Conservation (phyloP, 1,284 basidiomycete species). For the Ceratobasidium sp. region DNA sequence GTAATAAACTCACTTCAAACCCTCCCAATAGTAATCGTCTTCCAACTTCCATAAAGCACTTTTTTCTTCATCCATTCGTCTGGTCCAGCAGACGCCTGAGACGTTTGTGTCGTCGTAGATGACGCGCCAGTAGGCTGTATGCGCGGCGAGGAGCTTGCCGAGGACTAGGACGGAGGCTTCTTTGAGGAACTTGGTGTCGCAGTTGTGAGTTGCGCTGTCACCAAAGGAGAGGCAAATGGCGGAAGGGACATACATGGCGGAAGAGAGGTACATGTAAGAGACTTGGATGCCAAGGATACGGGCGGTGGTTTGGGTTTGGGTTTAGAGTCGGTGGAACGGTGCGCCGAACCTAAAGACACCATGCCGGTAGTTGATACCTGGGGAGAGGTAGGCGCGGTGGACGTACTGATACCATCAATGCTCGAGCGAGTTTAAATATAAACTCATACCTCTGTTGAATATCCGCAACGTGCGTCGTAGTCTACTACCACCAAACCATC, state of each 20-base stretch:
- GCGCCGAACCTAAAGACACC: conserved; percentile 73
- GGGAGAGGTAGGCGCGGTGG: not conserved
- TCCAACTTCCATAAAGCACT: conserved; percentile 73
- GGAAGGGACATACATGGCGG: conserved; percentile 86
- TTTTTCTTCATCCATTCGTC: conserved; percentile 81
- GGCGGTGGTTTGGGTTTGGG: conserved; percentile 89
- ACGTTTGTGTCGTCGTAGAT: conserved; percentile 90
- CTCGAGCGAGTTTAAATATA: conserved; percentile 87
- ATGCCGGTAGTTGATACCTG: conserved; percentile 11
- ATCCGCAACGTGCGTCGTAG: conserved; percentile 90
- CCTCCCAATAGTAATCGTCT: conserved; percentile 82
- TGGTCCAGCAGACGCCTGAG: conserved; percentile 79
- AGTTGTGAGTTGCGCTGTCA: conserved; percentile 86
- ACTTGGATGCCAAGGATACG: conserved; percentile 87
- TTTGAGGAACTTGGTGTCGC: conserved; percentile 87
- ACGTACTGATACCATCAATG: conserved; percentile 83
- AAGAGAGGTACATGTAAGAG: conserved; percentile 89
- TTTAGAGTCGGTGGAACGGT: conserved; percentile 89
- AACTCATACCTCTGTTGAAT: conserved; percentile 91
- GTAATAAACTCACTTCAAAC: conserved; percentile 87
- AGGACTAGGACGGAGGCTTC: conserved; percentile 82
- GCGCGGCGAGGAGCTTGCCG: conserved; percentile 81
- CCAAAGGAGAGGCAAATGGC: conserved; percentile 87
- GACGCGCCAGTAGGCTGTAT: conserved; percentile 86
- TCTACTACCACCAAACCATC: conserved; percentile 62